phyloP scores from a whole-genome alignment of 768 basidiomycete species.

The Fomitopsis serialis region DNA sequence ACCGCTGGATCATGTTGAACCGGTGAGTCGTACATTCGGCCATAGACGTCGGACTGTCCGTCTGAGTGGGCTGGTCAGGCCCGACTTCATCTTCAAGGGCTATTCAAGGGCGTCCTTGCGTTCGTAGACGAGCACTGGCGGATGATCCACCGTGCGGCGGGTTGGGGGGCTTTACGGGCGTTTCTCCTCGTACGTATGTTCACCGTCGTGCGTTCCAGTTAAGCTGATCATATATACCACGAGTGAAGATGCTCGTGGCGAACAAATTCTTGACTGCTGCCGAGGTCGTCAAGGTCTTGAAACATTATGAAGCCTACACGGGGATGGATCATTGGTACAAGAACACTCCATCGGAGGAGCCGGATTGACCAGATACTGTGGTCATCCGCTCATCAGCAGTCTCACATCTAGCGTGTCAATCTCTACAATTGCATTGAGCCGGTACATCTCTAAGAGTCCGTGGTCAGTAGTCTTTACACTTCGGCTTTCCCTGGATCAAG shows the following conservation, averaged over 20 bases:
- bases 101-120: constrained; percentile 44
- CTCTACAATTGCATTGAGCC: too few relatives aligned
- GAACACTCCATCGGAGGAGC: constrained; percentile 2
- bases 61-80: constrained; percentile 29
- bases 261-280: constrained; percentile 46
- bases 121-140: constrained; percentile 62
- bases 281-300: constrained; percentile 47
- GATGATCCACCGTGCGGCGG: constrained; percentile 66
- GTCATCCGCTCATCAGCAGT: too few relatives aligned
- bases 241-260: constrained; percentile 44
- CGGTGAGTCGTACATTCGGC: constrained; percentile 28
- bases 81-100: constrained; percentile 44
- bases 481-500: too few relatives aligned
- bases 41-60: not conserved
- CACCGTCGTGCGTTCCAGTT: not conserved
- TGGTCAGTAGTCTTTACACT: too few relatives aligned
- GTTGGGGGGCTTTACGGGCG: constrained; percentile 55
- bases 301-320: constrained; percentile 49
- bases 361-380: not conserved
- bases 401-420: too few relatives aligned
- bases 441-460: too few relatives aligned
- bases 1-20: constrained; percentile 64
- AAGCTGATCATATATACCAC: not conserved
- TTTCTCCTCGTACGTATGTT: constrained; percentile 48
- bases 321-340: constrained; percentile 40